phyloP scores from a whole-genome alignment of 2,329 filamentous ascomycete species.

The Aspergillus hortae region DNA sequence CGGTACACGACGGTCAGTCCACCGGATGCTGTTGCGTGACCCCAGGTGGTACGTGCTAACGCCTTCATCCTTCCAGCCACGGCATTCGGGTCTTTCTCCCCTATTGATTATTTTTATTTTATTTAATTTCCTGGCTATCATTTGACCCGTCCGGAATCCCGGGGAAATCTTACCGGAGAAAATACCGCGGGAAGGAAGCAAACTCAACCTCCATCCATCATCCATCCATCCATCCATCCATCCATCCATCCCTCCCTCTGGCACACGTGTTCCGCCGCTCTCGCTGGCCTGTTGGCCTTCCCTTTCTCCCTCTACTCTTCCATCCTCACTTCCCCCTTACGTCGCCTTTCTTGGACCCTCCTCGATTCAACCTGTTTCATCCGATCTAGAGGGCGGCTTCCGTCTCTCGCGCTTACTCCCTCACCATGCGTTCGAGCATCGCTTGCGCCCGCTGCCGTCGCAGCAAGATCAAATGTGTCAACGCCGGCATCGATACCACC shows the following conservation, averaged over 20 bases:
- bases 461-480: conserved; percentile 86
- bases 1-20: background rate
- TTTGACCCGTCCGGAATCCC: conserved; percentile 15
- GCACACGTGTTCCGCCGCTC: conserved; percentile 11
- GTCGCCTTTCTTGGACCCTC: background rate
- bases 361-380: background rate
- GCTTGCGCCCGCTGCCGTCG: conserved; percentile 72
- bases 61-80: too few relatives aligned
- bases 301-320: background rate
- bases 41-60: too few relatives aligned
- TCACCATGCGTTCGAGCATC: conserved; percentile 69
- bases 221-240: background rate
- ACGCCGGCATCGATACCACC: conserved; percentile 65
- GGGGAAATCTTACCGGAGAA: conserved; percentile 21
- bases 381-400: conserved; percentile 12
- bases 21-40: background rate
- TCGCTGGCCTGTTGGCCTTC: conserved; percentile 1
- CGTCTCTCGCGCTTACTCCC: conserved; percentile 12
- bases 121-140: background rate
- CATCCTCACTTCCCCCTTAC: background rate
- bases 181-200: conserved; percentile 17
- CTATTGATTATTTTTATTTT: too few relatives aligned
- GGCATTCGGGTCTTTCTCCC: too few relatives aligned
- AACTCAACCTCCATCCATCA: conserved; percentile 6
- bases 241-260: background rate